Conservation (phyloP, 257 asterid genomes). For the Oldenlandia corymbosa region DNA sequence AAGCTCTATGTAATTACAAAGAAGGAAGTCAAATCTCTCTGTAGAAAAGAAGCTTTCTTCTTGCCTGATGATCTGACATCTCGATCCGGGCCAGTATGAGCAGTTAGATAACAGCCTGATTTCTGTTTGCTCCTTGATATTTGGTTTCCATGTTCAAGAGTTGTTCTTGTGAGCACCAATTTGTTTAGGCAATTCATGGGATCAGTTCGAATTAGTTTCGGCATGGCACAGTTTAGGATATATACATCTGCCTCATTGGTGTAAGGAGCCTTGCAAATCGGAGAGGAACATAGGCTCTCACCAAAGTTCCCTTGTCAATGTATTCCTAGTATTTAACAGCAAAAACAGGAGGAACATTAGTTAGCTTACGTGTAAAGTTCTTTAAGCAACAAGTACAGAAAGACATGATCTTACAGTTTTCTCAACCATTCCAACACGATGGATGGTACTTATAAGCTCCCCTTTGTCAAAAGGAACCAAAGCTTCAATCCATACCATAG, state of each 20-base stretch:
- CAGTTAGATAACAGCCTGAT: neutral
- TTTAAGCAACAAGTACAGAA: no score
- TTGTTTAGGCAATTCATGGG: neutral
- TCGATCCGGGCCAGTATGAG: no score
- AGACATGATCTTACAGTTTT: conserved; percentile 46
- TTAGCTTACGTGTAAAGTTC: neutral
- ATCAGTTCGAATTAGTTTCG: neutral
- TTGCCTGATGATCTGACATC: no score
- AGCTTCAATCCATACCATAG: conserved; percentile 98
- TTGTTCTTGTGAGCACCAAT: neutral
- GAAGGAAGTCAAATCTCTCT: neutral
- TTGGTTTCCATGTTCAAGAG: neutral
- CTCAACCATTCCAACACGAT: conserved; percentile 92
- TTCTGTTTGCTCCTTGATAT: neutral
- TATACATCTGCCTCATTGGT: conserved; percentile 77
- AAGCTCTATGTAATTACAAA: neutral
- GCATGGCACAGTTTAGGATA: conserved; percentile 26
- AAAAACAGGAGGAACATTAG: no score
- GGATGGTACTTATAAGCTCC: conserved; percentile 82
- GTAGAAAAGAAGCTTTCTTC: neutral
- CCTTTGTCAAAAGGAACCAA: conserved; percentile 92
- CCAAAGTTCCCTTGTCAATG: conserved; percentile 65
- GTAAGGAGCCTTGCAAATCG: conserved; percentile 90
- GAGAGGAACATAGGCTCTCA: conserved; percentile 87
- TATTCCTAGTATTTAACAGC: conserved; percentile 49